Conservation (phyloP, 768 basidiomycete genomes). For the Serendipita sp. region DNA sequence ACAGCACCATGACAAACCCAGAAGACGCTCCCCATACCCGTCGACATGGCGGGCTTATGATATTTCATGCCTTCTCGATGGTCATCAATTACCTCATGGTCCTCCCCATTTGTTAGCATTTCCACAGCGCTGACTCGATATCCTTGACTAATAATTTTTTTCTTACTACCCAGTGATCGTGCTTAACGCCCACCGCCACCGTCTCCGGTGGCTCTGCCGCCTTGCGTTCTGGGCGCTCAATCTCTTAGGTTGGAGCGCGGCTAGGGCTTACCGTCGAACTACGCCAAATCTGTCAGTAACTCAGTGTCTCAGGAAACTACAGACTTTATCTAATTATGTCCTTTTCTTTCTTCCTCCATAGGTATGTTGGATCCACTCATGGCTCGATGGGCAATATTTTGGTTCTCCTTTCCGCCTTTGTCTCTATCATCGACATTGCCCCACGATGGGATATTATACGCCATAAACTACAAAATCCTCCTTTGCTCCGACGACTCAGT, state of each 20-base stretch:
- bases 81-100: conserved; percentile 65
- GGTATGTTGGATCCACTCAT: conserved; percentile 38
- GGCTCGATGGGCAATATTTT: conserved; percentile 45
- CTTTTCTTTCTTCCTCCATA: too few relatives aligned
- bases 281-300: conserved; percentile 20
- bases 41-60: conserved; percentile 37
- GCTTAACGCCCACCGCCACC: conserved; percentile 48
- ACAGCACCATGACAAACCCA: conserved; percentile 32
- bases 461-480: too few relatives aligned
- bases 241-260: background rate
- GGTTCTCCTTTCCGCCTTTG: conserved; percentile 28
- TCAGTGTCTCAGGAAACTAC: background rate
- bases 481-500: too few relatives aligned
- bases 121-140: background rate
- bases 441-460: conserved; percentile 16
- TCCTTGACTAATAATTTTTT: too few relatives aligned
- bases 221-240: background rate
- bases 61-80: conserved; percentile 60
- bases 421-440: conserved; percentile 42
- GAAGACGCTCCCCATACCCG: conserved; percentile 30
- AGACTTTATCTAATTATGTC: conserved; percentile 1
- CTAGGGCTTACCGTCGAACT: conserved; percentile 39
- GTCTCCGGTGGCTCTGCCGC: conserved; percentile 34
- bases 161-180: conserved; percentile 35
- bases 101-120: conserved; percentile 55